Percentiles rank a stretch among this genome's conserved stretches.
phyloP scores from a whole-genome alignment of 2,329 filamentous ascomycete genomes.

The Claviceps paspali region DNA sequence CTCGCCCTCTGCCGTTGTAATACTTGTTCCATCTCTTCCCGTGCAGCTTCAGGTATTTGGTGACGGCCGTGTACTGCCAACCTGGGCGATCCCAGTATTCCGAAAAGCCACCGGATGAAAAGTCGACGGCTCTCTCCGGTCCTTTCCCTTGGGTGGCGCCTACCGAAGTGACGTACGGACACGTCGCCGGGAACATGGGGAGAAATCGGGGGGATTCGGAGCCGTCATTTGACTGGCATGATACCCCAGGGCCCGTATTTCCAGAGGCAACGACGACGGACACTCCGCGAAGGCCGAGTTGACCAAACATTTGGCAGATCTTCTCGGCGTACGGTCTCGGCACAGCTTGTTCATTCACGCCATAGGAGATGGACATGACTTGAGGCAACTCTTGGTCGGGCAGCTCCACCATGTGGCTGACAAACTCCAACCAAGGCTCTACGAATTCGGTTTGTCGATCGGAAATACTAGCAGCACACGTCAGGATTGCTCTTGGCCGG shows the following conservation, averaged over 20 bases:
- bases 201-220: slow-evolving; percentile 18
- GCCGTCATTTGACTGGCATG: slow-evolving; percentile 23
- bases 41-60: slow-evolving; percentile 25
- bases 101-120: slow-evolving; percentile 37
- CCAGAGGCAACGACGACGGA: slow-evolving; percentile 51
- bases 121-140: slow-evolving; percentile 37
- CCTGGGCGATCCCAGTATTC: slow-evolving; percentile 27
- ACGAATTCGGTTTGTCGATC: slow-evolving; percentile 27
- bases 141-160: slow-evolving; percentile 37
- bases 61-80: slow-evolving; percentile 31
- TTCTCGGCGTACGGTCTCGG: slow-evolving; percentile 39
- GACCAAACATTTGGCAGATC: slow-evolving; percentile 41
- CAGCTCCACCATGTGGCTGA: slow-evolving; percentile 42
- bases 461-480: slow-evolving; percentile 11
- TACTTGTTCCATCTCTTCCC: slow-evolving; percentile 34
- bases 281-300: slow-evolving; percentile 50
- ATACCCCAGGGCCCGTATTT: slow-evolving; percentile 28
- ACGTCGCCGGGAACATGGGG: slow-evolving; percentile 21
- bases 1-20: slow-evolving; percentile 34
- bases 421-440: slow-evolving; percentile 52
- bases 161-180: slow-evolving; percentile 48
- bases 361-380: slow-evolving; percentile 55
- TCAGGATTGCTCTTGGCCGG: too few species aligned
- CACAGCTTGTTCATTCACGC: slow-evolving; percentile 50
- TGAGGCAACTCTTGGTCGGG: slow-evolving; percentile 40